Evolutionary conservation across 1,284 basidiomycete species (phyloP), one percentile per base, ranked within the genome.

Genomic region (Ceratobasidium sp.): DNA sequence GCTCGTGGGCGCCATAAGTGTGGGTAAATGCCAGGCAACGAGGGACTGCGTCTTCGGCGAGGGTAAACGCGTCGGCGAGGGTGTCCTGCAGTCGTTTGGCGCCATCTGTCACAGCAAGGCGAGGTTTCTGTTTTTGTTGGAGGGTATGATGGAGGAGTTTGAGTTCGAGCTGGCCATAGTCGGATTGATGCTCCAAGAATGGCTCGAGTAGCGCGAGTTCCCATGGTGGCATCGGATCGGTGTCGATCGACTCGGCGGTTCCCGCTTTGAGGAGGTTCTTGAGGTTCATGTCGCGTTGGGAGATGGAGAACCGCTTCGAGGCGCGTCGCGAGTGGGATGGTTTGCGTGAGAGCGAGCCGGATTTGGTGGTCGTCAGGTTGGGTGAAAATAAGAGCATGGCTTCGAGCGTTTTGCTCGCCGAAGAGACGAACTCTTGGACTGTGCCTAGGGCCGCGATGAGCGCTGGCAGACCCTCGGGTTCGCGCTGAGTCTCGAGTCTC

Each of bases 191-290:
- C 75, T 95, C 92, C 20, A 95, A 82, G 81, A 96, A 97, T 0
- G 95, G 93, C 76, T 95, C 93, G 77, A 94, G 96, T 8, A 97
- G 82, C 43, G 90, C 87, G 65, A 90, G 88, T 75, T 96, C 93
- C 95, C 95, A 97, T 55, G 88, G 70, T 27, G 70, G 73, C 45
- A 65, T 73, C 70, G 54, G 76, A 56, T 38, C 57, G 54, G 71
- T 29, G 54, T 69, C 35, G 20, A 31, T 31, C 20, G 32, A 17
- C 57, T 72, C 54, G 55, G 56, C 42, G 35, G 47, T 64, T 56
- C 49, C 64, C 32, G 56, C 22, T 42, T 67, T 62, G 13, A 68
- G 58, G 31, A 60, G 25, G 22, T 7, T 71, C 64, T 40, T 64
- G 67, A 15, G 52, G 45, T 35, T 62, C 83, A 42, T 88, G 79